Evolutionary conservation across 2,329 filamentous ascomycete genomes (phyloP).

Genomic region (Ascochyta koolunga): DNA sequence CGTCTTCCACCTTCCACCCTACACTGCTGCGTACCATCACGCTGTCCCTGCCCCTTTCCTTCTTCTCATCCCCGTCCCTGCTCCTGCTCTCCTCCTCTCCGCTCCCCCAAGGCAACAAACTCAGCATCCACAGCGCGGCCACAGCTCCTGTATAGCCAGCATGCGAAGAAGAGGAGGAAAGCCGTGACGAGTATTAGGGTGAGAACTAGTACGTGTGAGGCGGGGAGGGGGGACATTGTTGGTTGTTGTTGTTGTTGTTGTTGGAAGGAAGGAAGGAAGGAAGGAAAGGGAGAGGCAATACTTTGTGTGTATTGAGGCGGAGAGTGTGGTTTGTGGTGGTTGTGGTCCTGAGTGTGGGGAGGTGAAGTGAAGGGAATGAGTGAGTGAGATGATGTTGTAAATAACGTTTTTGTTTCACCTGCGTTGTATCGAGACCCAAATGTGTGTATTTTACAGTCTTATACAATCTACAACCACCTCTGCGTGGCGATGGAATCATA

Average conservation of each 20-base stretch:
- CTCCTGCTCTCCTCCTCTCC: not conserved
- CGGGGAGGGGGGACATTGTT: slow-evolving; percentile 6
- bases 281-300: too few species aligned
- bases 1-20: too few species aligned
- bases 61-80: not conserved
- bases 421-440: not conserved
- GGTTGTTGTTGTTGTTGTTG: not conserved
- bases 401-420: not conserved
- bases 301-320: too few species aligned
- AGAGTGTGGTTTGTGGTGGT: too few species aligned
- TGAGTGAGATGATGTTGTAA: not conserved
- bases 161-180: slow-evolving; percentile 26
- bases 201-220: slow-evolving; percentile 21
- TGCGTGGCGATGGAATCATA: too few species aligned
- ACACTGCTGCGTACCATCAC: too few species aligned
- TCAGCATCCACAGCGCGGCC: slow-evolving; percentile 23
- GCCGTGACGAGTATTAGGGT: slow-evolving; percentile 18
- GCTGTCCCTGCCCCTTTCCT: too few species aligned
- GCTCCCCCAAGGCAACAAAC: slow-evolving; percentile 1
- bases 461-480: not conserved
- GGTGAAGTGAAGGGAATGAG: not conserved
- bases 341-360: not conserved
- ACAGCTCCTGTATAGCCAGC: slow-evolving; percentile 23
- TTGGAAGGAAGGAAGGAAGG: too few species aligned
- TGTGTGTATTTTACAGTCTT: not conserved